Percentiles rank a stretch among this genome's conserved stretches.
These are phyloP conservation scores for Podila epigama DNA, from an alignment of 192 early-diverging fungal genomes.

Conservation along the genomic window DNA sequence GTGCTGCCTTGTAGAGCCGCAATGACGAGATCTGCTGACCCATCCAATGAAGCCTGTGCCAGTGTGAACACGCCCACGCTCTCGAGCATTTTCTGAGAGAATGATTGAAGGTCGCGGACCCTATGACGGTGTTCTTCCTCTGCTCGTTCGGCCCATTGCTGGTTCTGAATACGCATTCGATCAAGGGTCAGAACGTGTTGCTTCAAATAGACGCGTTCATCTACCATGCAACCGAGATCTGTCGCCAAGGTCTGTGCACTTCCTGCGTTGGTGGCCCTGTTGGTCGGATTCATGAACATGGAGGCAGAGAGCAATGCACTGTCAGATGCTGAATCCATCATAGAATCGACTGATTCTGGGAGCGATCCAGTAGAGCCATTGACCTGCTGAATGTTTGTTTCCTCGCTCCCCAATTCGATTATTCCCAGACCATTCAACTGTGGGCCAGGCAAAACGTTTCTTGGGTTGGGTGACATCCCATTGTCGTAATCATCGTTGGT, in stretches of 20 bases:
- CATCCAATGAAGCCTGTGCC: conserved; percentile 30
- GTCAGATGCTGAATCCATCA: background rate
- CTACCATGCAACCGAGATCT: conserved; percentile 15
- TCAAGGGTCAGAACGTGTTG: conserved; percentile 31
- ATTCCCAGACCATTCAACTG: conserved; percentile 5
- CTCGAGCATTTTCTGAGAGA: conserved; percentile 20
- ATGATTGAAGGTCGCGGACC: conserved; percentile 5
- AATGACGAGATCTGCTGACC: conserved; percentile 16
- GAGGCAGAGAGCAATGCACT: background rate
- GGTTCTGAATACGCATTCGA: conserved; percentile 15
- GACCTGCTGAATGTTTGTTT: background rate
- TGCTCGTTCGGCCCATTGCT: background rate
- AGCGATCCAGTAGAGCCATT: background rate
- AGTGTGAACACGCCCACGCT: conserved; percentile 20
- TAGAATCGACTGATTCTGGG: background rate
- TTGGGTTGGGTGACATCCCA: background rate
- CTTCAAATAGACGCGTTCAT: conserved; percentile 32
- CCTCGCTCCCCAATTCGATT: background rate
- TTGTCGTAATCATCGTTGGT: background rate
- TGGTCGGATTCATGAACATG: background rate
- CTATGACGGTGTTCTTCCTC: conserved; percentile 16
- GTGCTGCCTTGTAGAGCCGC: background rate
- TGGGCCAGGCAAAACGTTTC: too few species aligned
- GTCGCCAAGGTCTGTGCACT: conserved; percentile 27
- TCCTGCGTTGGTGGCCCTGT: conserved; percentile 26